These are phyloP conservation scores for Litchi chinensis DNA, from an alignment of 345 rosid species.

Conservation along the genomic window DNA sequence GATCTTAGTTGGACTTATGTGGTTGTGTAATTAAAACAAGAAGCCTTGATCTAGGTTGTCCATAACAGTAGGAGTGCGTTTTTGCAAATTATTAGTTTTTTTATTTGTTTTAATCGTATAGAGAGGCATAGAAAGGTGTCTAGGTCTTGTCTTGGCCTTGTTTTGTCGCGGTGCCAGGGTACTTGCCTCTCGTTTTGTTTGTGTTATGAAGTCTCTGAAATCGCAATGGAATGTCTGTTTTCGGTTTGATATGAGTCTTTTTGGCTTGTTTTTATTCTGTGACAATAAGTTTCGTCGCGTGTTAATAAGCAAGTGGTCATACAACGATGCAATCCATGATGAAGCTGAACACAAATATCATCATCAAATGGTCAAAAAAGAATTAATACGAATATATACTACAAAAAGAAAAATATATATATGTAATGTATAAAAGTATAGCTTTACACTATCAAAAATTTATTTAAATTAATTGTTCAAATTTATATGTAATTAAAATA, in stretches of 20 bases:
- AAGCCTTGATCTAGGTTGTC: background rate
- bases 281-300: no score
- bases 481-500: no score
- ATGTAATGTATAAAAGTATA: no score
- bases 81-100: background rate
- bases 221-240: background rate
- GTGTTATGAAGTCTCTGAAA: background rate
- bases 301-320: no score
- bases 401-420: no score
- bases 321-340: no score
- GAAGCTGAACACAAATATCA: no score
- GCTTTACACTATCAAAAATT: no score
- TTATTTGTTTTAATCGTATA: background rate
- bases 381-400: no score
- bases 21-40: background rate
- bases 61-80: background rate
- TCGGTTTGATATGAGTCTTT: background rate
- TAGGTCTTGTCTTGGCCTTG: slow-evolving; percentile 5
- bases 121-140: background rate
- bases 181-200: slow-evolving; percentile 9
- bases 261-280: background rate
- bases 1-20: background rate
- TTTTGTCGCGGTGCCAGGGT: background rate
- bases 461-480: no score
- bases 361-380: no score